These are phyloP conservation scores for Lupinus albus DNA, from an alignment of 306 rosid genomes.

Conservation along the genomic window DNA sequence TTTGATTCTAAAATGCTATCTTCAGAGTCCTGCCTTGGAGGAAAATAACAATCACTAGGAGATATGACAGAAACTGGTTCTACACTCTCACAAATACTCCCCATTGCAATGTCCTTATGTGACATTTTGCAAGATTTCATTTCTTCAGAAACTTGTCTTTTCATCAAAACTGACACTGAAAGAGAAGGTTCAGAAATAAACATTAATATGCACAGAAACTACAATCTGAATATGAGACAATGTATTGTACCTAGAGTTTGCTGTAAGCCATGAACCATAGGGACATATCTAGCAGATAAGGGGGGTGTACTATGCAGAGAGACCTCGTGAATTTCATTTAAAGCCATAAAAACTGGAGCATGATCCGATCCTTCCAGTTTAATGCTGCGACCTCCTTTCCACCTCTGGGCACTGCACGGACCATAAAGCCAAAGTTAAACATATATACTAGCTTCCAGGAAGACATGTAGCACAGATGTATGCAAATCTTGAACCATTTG, in stretches of 20 bases:
- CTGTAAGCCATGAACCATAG: constrained; percentile 80
- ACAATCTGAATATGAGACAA: constrained; percentile 35
- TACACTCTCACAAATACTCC: constrained; percentile 41
- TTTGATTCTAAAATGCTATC: constrained; percentile 41
- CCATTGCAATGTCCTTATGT: constrained; percentile 24
- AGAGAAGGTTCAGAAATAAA: constrained; percentile 27
- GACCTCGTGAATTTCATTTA: constrained; percentile 64
- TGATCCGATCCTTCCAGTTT: constrained; percentile 97
- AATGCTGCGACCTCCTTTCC: constrained; percentile 77
- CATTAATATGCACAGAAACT: constrained; percentile 17
- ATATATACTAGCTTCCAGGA: constrained; percentile 13
- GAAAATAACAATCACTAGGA: constrained; percentile 40
- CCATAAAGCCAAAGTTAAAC: constrained; percentile 33
- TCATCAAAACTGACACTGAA: constrained; percentile 78
- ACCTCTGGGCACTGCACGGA: constrained; percentile 51
- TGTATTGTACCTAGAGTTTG: constrained; percentile 73
- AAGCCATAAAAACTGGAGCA: constrained; percentile 78
- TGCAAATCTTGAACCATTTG: constrained; percentile 27
- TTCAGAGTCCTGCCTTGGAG: constrained; percentile 49
- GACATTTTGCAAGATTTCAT: constrained; percentile 32
- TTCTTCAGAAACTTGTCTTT: constrained; percentile 46
- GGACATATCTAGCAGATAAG: constrained; percentile 82
- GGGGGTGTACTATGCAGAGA: constrained; percentile 74
- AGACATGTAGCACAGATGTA: constrained; percentile 35
- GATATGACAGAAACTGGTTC: constrained; percentile 40